phyloP scores from a whole-genome alignment of 2,329 filamentous ascomycete genomes.

The Pseudogymnoascus sp. region DNA sequence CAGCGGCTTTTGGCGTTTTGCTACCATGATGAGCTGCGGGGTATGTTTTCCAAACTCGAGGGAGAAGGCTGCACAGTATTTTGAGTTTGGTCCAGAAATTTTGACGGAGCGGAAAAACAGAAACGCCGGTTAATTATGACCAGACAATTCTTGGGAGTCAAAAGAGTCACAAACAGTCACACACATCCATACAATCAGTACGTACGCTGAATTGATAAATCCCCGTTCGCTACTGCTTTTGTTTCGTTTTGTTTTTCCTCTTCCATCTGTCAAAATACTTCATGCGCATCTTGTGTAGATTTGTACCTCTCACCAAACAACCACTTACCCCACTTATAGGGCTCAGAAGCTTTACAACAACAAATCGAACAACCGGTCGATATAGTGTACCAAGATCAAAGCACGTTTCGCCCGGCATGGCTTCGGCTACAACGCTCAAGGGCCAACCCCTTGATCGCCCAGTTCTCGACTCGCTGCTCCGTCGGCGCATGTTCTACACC shows the following conservation, averaged over 20 bases:
- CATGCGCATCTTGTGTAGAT: conserved; percentile 33
- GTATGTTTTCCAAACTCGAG: conserved; percentile 9
- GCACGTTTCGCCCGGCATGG: conserved; percentile 38
- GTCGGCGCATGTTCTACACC: conserved; percentile 87
- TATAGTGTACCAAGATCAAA: conserved; percentile 28
- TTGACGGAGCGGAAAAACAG: conserved; percentile 10
- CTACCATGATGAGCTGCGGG: conserved; percentile 36
- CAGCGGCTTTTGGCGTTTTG: conserved; percentile 34
- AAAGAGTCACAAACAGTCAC: conserved; percentile 4
- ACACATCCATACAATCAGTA: conserved; percentile 2
- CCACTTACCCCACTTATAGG: conserved; percentile 18
- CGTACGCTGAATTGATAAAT: background rate
- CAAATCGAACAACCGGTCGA: conserved; percentile 15
- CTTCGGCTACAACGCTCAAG: conserved; percentile 67
- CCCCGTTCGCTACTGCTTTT: background rate
- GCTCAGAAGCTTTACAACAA: conserved; percentile 31
- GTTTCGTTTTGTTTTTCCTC: background rate
- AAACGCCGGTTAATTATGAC: background rate
- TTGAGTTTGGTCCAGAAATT: conserved; percentile 8
- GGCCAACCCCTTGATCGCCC: conserved; percentile 82
- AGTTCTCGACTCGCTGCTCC: conserved; percentile 75
- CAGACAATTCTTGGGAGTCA: background rate
- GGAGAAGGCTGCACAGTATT: background rate
- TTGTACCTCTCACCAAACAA: conserved; percentile 26
- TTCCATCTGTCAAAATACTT: background rate